Evolutionary conservation across 768 basidiomycete species (phyloP), one percentile per base, ranked within the genome.

Genomic region (Boletus speciosus): DNA sequence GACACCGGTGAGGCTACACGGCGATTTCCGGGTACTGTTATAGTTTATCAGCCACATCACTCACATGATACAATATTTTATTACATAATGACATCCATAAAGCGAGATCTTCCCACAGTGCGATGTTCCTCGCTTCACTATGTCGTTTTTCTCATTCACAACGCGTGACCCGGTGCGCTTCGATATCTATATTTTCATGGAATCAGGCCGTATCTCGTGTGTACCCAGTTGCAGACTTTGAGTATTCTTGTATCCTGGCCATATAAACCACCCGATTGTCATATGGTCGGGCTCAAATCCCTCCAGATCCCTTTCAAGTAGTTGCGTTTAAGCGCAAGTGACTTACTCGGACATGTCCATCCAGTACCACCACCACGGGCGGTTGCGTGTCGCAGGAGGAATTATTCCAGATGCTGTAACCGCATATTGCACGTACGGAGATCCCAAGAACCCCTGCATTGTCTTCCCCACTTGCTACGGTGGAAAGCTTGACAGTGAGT

Each of bases 391-490:
- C 36, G 65, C 76, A 50, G 82, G 82, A 9, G 82, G 82, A 12
- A 67, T 78, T 4, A 64, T 84, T 19, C 81, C 82, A 4, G 75
- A 82, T 52, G 81, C 82, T 6, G 61, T 82, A 25, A 84, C 82
- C n/a, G 82, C 82, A 19, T 83, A 80, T 60, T 71, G 79, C 47
- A 82, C 81, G 0, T 82, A 81, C 55, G 82, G 82, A 15, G 66
- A 80, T 57, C 72, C 75, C 2, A 61, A 64, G 16, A 83, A 81
- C 44, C 82, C 82, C 4, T 83, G 81, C 61, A 74, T 83, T 32
- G 79, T 84, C 15, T 82, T 81, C 61, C 81, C 81, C 5, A 83
- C 81, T 5, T 83, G 81, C 54, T 84, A 79, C 59, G 81, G 81
- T 2, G 81, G 68, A 31, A 77, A 76, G 43, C 71, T 84, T 12